These are phyloP conservation scores for Tricholoma sp. DNA, from an alignment of 768 basidiomycete genomes.

Conservation along the genomic window DNA sequence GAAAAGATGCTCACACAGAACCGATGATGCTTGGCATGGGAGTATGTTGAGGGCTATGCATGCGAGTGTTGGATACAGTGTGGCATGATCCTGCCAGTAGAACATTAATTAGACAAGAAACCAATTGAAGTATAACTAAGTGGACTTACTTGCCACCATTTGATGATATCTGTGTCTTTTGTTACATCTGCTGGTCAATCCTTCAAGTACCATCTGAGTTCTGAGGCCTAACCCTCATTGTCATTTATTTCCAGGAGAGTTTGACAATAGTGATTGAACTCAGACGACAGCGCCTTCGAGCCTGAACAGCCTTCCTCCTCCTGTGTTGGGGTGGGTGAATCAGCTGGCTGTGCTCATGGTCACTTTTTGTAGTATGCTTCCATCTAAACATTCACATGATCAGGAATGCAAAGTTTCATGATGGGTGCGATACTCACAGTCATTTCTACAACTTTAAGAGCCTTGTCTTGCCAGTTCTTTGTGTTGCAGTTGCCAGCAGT, in stretches of 20 bases:
- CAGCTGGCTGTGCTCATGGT: neutral
- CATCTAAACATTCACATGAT: neutral
- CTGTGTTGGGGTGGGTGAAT: neutral
- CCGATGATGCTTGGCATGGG: neutral
- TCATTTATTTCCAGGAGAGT: neutral
- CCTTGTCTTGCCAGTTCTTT: constrained; percentile 19
- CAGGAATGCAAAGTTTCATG: neutral
- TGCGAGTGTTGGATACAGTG: neutral
- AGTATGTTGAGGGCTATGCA: neutral
- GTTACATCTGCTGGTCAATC: neutral
- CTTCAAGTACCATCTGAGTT: neutral
- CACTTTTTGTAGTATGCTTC: neutral
- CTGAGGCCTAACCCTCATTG: neutral
- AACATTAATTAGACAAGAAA: neutral
- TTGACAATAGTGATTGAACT: neutral
- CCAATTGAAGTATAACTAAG: neutral
- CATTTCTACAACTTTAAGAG: neutral
- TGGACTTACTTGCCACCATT: neutral
- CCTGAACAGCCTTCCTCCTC: neutral
- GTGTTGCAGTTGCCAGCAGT: constrained; percentile 11
- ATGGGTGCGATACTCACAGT: neutral
- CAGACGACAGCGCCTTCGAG: neutral
- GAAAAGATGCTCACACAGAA: neutral
- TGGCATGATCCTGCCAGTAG: neutral
- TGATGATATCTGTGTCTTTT: neutral